A percentile compares a stretch with the other conserved stretches of the same genome.
Conservation (phyloP, 257 asterid species). For the Scutellaria baicalensis region DNA sequence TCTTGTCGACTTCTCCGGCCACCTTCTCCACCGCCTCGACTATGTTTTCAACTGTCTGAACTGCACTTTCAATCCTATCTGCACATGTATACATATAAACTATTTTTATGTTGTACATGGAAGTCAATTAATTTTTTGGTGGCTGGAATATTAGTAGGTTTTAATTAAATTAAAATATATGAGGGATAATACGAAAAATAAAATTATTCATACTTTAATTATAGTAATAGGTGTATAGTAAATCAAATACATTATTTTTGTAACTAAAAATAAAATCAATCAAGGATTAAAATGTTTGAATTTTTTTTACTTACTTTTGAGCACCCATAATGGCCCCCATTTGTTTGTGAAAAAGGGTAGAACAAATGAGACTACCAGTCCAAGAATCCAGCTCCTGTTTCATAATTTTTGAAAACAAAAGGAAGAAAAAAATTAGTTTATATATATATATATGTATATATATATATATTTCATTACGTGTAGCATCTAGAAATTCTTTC, state of each 20-base stretch:
- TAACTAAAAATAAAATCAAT: too few species aligned
- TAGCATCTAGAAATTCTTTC: not conserved
- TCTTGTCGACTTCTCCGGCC: slow-evolving; percentile 48
- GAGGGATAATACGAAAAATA: not conserved
- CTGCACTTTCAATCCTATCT: slow-evolving; percentile 34
- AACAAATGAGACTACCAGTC: slow-evolving; percentile 40
- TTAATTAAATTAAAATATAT: too few species aligned
- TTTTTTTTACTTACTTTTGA: slow-evolving; percentile 49
- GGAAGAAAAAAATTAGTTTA: too few species aligned
- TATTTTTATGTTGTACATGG: too few species aligned
- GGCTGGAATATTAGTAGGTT: too few species aligned
- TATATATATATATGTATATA: too few species aligned
- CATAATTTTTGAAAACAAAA: not conserved
- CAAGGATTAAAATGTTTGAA: too few species aligned
- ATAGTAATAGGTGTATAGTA: too few species aligned
- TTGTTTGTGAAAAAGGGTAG: slow-evolving; percentile 57
- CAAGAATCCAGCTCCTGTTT: slow-evolving; percentile 68
- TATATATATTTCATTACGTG: not conserved
- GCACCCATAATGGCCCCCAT: slow-evolving; percentile 58
- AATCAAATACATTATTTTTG: too few species aligned
- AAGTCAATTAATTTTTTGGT: too few species aligned
- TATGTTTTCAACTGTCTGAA: slow-evolving; percentile 44
- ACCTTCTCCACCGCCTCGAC: slow-evolving; percentile 58
- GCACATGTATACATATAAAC: not conserved
- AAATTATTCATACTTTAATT: too few species aligned